phyloP scores from a whole-genome alignment of 2,329 filamentous ascomycete genomes.

The Arachnomyces sp. region DNA sequence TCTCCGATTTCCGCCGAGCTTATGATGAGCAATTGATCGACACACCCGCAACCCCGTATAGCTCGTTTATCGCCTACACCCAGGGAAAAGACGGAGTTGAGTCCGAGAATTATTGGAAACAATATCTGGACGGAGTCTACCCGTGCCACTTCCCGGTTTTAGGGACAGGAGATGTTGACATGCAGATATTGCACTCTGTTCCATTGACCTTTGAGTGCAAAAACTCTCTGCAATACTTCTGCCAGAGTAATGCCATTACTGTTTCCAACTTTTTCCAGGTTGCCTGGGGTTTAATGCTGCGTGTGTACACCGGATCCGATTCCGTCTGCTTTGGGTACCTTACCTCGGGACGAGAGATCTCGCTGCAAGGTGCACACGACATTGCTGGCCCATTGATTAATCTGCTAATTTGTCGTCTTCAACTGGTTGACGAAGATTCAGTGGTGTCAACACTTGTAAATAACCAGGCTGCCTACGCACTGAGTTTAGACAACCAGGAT shows the following conservation, averaged over 20 bases:
- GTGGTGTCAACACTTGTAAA: slow-evolving; percentile 8
- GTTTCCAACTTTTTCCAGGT: slow-evolving; percentile 20
- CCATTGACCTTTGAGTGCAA: slow-evolving; percentile 8
- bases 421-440: slow-evolving; percentile 5
- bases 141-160: slow-evolving; percentile 14
- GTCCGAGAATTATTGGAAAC: slow-evolving; percentile 20
- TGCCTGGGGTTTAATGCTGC: slow-evolving; percentile 20
- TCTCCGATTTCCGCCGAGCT: slow-evolving; percentile 33
- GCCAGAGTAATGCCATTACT: slow-evolving; percentile 12
- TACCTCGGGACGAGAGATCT: slow-evolving; percentile 27
- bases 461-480: slow-evolving; percentile 11
- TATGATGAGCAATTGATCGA: slow-evolving; percentile 19
- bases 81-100: slow-evolving; percentile 4
- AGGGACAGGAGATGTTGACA: slow-evolving; percentile 1
- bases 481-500: slow-evolving; percentile 11
- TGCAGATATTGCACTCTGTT: neutral
- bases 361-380: slow-evolving; percentile 30
- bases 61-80: slow-evolving; percentile 13
- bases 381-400: slow-evolving; percentile 39
- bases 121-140: slow-evolving; percentile 17
- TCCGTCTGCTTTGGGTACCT: slow-evolving; percentile 27
- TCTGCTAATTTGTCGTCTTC: slow-evolving; percentile 24
- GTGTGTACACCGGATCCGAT: slow-evolving; percentile 11
- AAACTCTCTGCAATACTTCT: slow-evolving; percentile 9
- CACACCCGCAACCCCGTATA: slow-evolving; percentile 10